These are phyloP conservation scores for Lactifluus subvellereus DNA, from an alignment of 768 basidiomycete genomes.

Conservation along the genomic window DNA sequence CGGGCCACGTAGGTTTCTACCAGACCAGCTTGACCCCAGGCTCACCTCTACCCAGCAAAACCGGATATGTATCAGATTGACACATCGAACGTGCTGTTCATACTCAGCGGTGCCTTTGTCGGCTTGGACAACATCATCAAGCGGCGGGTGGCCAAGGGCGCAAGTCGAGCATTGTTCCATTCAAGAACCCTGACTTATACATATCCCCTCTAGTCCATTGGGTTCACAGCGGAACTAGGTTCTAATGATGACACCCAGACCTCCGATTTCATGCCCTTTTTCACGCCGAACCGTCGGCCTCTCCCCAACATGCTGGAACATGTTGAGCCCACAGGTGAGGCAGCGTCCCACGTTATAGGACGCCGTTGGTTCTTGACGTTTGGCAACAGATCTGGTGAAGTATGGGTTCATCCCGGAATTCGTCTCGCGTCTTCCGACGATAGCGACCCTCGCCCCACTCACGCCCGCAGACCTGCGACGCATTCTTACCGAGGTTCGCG, in stretches of 20 bases:
- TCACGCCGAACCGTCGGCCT: slow-evolving; percentile 65
- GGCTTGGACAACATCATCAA: slow-evolving; percentile 82
- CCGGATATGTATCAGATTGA: slow-evolving; percentile 72
- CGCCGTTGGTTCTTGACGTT: background rate
- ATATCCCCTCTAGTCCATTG: slow-evolving; percentile 63
- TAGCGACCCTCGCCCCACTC: slow-evolving; percentile 76
- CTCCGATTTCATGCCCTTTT: slow-evolving; percentile 53
- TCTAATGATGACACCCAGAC: slow-evolving; percentile 36
- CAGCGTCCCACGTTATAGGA: background rate
- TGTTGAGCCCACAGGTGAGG: slow-evolving; percentile 63
- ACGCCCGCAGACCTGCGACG: slow-evolving; percentile 76
- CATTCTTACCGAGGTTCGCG: slow-evolving; percentile 90
- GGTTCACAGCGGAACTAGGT: slow-evolving; percentile 60
- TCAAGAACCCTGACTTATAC: background rate
- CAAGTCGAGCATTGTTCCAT: slow-evolving; percentile 36
- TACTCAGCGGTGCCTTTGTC: slow-evolving; percentile 92
- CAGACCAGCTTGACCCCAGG: background rate
- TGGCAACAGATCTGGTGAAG: slow-evolving; percentile 62
- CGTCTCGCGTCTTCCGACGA: slow-evolving; percentile 86
- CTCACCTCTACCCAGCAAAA: slow-evolving; percentile 37
- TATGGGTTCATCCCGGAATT: slow-evolving; percentile 98
- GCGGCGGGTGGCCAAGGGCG: slow-evolving; percentile 76
- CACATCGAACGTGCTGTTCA: slow-evolving; percentile 90
- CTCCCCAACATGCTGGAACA: slow-evolving; percentile 53
- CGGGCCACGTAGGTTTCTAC: slow-evolving; percentile 21